Base-by-base conservation (phyloP, 116 monocot genomes). In the Papilionanthe hybrid region DNA sequence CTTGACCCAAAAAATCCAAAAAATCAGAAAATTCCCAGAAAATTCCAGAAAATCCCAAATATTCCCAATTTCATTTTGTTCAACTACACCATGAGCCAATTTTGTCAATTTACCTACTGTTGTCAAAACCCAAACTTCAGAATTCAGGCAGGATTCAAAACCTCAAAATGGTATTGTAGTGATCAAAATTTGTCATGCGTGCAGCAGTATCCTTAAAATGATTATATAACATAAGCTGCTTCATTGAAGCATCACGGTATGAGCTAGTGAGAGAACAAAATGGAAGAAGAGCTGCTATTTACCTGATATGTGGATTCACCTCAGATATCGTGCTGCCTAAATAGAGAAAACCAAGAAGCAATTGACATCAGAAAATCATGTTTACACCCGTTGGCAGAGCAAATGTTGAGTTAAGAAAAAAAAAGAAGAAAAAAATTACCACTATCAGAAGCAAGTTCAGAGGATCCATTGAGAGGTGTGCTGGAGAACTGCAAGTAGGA, bases 241-340 rank as follows among this genome's bases (percentile, higher is more conserved):
- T 11, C 5, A 9, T 27, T 1, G 43, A 22, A 44, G 58, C 58
- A 32, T 42, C 15, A 63, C 1, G 58, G 41, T 9, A 28, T 28
- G 3, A 12, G 17, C 41, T 41, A 37, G 22, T 63, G 42, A n/a
- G 15, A n/a, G 28, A 27, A n/a, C n/a, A n/a, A 78, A 5, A 25
- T 9, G 22, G 32, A 23, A 43, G 9, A 11, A 43, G 23, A 65
- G 58, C 17, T 78, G 50, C 37, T 20, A 53, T 80, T 75, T 75
- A 81, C 81, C 81, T 81, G 43, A 43, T 63, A 4, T 44, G 1
- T 71, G 27, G 55, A 77, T 69, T 53, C 82, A 77, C 68, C 49
- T 82, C 56, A 25, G 44, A 17, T 63, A 55, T 0, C 48, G 65
- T 72, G 41, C 42, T 41, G n/a, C 80, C 80, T 72, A 49, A 53